Percentiles rank a stretch among this genome's conserved stretches.
phyloP scores from a whole-genome alignment of 1,284 basidiomycete genomes.

The Ceratobasidium sp. region DNA sequence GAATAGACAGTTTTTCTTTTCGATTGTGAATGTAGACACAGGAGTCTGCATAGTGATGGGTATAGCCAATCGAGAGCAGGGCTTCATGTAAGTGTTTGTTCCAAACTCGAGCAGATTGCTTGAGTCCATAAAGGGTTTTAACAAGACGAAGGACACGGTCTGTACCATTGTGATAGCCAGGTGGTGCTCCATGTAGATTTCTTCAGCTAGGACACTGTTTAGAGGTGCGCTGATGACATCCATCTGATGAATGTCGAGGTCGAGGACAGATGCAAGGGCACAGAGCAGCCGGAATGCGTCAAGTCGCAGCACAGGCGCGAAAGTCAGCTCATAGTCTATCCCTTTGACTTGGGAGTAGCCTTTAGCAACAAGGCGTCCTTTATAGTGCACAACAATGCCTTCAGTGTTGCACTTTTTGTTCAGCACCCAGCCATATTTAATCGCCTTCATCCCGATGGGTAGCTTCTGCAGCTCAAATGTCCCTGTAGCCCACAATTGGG shows the following conservation, averaged over 20 bases:
- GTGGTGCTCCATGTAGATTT: conserved; percentile 50
- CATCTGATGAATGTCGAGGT: conserved; percentile 51
- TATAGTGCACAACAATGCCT: neutral
- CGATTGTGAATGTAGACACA: neutral
- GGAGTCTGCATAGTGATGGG: neutral
- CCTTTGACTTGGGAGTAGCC: conserved; percentile 10
- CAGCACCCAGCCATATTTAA: conserved; percentile 13
- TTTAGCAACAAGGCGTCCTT: conserved; percentile 1
- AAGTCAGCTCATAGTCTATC: conserved; percentile 7
- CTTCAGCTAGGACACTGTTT: conserved; percentile 49
- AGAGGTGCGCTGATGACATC: conserved; percentile 52
- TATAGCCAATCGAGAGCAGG: neutral
- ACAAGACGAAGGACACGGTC: neutral
- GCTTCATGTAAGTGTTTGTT: conserved; percentile 7
- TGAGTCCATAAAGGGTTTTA: conserved; percentile 3
- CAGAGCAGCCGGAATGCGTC: conserved; percentile 44
- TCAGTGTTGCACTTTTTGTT: conserved; percentile 1
- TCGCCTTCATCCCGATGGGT: neutral
- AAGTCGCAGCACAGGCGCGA: conserved; percentile 10
- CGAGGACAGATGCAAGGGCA: conserved; percentile 52
- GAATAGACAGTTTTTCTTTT: neutral
- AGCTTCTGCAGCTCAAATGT: neutral
- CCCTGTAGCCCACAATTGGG: conserved; percentile 3
- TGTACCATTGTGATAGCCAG: conserved; percentile 1
- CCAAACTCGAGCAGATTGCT: conserved; percentile 11